phyloP scores from a whole-genome alignment of 169 alveolate genomes.

The Cyclospora cayetanensis region DNA sequence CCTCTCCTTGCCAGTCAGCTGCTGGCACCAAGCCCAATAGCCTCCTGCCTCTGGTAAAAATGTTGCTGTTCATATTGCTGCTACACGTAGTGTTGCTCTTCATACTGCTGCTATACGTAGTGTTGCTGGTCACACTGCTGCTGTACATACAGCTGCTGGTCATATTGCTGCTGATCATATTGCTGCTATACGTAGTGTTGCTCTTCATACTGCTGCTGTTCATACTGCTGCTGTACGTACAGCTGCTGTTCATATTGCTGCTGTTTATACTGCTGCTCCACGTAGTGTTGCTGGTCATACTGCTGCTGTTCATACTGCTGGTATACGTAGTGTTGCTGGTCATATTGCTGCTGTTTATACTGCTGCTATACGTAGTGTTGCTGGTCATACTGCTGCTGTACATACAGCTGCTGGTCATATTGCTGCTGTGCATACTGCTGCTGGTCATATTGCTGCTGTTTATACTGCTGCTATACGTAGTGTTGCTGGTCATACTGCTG shows the following conservation, averaged over 20 bases:
- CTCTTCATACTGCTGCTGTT: not conserved
- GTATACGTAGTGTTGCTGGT: conserved; percentile 8
- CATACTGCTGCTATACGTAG: conserved; percentile 18
- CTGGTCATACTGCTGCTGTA: not conserved
- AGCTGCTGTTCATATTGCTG: conserved; percentile 21
- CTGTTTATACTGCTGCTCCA: no score
- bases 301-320: conserved; percentile 2
- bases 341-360: no score
- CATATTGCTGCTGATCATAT: conserved; percentile 11
- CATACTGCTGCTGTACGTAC: not conserved
- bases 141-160: not conserved
- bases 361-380: no score
- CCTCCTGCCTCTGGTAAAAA: conserved; percentile 43
- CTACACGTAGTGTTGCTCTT: not conserved
- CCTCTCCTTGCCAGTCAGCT: conserved; percentile 34
- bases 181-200: no score
- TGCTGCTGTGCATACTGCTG: conserved; percentile 20
- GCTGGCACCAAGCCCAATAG: conserved; percentile 9
- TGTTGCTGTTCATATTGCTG: conserved; percentile 10
- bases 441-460: no score
- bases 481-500: not conserved
- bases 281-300: not conserved
- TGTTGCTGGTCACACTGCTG: conserved; percentile 19
- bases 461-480: not conserved
- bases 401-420: not conserved